Base-by-base conservation (phyloP, 2,329 filamentous ascomycete genomes). In the Botrytis hyacinthi region DNA sequence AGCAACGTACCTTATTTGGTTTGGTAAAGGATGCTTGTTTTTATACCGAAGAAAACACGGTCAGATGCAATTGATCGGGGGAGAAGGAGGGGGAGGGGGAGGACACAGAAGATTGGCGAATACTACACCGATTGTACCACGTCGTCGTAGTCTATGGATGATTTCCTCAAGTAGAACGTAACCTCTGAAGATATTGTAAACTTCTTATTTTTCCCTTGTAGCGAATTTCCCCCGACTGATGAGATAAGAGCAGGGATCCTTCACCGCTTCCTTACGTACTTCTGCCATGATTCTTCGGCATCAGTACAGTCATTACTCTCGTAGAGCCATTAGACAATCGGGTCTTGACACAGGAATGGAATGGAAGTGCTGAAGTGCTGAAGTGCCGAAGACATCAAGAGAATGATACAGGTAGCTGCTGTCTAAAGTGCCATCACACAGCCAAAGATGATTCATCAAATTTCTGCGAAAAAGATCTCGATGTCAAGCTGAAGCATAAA, bases 401-500 rank as follows among this genome's bases (percentile, higher is more conserved):
- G 8, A 40, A 16, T 9, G 18, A 26, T 7, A 10, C 3, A 12
- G 4, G 16, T 37, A 14, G 35, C 8, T 40, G 26, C 29, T 40
- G 22, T 18, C 16, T 37, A 9, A 10, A 67, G 8, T 40, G 2
- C 1, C 16, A 20, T 51, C 37, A 20, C 32, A n/a, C 14, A 12
- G 1, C 18, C 26, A 18, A 51, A 40, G 26, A 26, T 1, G 4
- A 3, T 16, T 51, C n/a, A 22, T 42, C 12, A 22, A 10, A 4
- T 18, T n/a, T 9, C 1, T 22, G 9, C 1, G 18, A 22, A 1
- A 1, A 18, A 18, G 16, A 37, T 26, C 4, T 14, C 2, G 7
- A 22, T 16, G 14, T 29, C 16, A 3, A 40, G 6, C 40, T 22
- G 0, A 1, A 0, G 6, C 0, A 1, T 2, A 2, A 1, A 26